Conservation (phyloP, 768 basidiomycete species). For the Amanita phalloides region DNA sequence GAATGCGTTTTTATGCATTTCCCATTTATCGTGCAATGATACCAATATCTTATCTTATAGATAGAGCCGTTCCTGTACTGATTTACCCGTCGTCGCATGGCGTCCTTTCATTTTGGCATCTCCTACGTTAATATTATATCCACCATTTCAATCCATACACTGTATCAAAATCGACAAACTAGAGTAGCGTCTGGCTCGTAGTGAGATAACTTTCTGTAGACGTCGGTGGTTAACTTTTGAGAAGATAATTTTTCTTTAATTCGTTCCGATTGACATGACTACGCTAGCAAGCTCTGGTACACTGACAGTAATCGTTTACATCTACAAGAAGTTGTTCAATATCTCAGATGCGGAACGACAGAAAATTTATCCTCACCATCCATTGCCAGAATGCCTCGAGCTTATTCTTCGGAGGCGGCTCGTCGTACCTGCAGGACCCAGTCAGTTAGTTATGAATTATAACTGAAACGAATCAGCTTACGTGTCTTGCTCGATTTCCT, state of each 20-base stretch:
- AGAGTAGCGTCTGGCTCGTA: slow-evolving; percentile 2
- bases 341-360: not conserved
- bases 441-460: not conserved
- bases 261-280: not conserved
- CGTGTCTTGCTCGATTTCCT: slow-evolving; percentile 59
- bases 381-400: slow-evolving; percentile 67
- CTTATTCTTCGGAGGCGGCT: slow-evolving; percentile 59
- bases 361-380: slow-evolving; percentile 44
- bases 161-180: slow-evolving; percentile 13
- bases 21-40: not conserved
- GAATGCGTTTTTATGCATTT: slow-evolving; percentile 12
- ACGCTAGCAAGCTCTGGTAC: not conserved
- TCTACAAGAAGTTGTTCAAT: slow-evolving; percentile 7
- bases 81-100: not conserved
- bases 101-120: slow-evolving; percentile 6
- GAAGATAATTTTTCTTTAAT: not conserved
- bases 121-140: slow-evolving; percentile 2
- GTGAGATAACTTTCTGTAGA: not conserved
- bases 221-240: not conserved
- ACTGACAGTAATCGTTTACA: slow-evolving; percentile 5
- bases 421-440: slow-evolving; percentile 37
- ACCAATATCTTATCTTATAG: not conserved
- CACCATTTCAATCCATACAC: slow-evolving; percentile 6
- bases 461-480: slow-evolving; percentile 15
- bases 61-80: not conserved